Base-by-base conservation (phyloP, 2,329 filamentous ascomycete species). In the Penicillium sp. region DNA sequence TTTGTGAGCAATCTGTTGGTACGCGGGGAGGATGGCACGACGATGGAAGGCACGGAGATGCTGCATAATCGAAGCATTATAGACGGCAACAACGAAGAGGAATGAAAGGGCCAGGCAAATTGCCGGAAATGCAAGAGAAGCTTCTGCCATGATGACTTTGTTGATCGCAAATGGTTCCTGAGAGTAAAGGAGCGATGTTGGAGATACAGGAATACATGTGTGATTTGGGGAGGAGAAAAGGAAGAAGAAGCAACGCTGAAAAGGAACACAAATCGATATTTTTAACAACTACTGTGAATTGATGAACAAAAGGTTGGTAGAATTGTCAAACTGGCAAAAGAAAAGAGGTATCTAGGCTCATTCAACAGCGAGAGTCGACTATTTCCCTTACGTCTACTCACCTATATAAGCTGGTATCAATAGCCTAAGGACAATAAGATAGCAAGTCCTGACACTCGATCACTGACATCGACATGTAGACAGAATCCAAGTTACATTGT, bases 31-130 rank as follows among this genome's bases (percentile, higher is more conserved):
- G 21, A 45, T 22, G 12, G 15, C 17, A 9, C 7, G n/a, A 15
- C 8, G 17, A 15, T 34, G 15, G 15, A 45, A 39, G 13, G 41
- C 6, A 1, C 21, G 6, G 17, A 48, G 26, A n/a, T 28, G 24
- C 26, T 48, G 31, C 26, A 24, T 43, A 17, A 54, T 41, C 4
- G 32, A 40, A 4, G 31, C 35, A 38, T 47, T 43, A 37, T 57
- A 42, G 15, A 53, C 39, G n/a, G 37, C 42, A 26, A 48, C 15
- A 15, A 55, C n/a, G 17, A 61, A 52, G 4, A 56, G 29, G 38
- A 48, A 44, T 10, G 58, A 56, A 33, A 61, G 33, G 8, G 59
- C 4, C 12, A 62, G 43, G 41, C 59, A 61, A 38, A 54, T 44
- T 1, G 45, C 17, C 1, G 49, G 49, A 12, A 54, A 50, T 12